Evolutionary conservation across 306 rosid genomes (phyloP).

Genomic region (Malus fusca): DNA sequence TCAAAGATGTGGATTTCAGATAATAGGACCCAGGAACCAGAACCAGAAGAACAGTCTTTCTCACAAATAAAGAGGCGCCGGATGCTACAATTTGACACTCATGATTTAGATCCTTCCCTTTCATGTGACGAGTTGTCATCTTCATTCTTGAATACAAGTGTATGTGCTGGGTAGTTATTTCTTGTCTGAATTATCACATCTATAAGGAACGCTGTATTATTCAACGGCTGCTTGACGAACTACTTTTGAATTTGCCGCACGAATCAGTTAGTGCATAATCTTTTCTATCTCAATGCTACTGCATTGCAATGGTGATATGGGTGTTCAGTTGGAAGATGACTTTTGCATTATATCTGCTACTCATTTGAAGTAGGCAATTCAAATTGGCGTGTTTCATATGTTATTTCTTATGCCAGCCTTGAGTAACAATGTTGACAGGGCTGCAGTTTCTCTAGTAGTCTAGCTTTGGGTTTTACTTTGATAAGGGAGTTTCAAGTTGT

Average conservation of each 20-base stretch:
- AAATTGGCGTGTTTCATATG: background rate
- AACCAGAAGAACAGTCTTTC: conserved; percentile 41
- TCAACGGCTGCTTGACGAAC: background rate
- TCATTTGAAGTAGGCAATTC: background rate
- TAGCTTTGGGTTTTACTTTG: background rate
- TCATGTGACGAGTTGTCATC: conserved; percentile 44
- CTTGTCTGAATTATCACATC: background rate
- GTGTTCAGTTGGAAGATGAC: background rate
- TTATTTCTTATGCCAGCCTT: background rate
- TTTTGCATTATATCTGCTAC: background rate
- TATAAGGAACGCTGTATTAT: background rate
- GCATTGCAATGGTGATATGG: background rate
- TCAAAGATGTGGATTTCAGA: conserved; percentile 36
- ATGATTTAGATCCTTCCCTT: conserved; percentile 29
- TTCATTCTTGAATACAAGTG: conserved; percentile 50
- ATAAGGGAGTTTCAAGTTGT: background rate
- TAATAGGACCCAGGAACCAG: conserved; percentile 36
- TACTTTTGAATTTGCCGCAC: background rate
- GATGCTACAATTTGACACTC: conserved; percentile 62
- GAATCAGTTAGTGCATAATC: background rate
- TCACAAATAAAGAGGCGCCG: conserved; percentile 76
- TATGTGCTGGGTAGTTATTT: conserved; percentile 31
- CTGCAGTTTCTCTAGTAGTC: background rate
- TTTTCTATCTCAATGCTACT: background rate
- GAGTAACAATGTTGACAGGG: background rate